Evolutionary conservation across 257 asterid genomes (phyloP), one percentile per base, ranked within the genome.

Genomic region (Scutellaria minor): DNA sequence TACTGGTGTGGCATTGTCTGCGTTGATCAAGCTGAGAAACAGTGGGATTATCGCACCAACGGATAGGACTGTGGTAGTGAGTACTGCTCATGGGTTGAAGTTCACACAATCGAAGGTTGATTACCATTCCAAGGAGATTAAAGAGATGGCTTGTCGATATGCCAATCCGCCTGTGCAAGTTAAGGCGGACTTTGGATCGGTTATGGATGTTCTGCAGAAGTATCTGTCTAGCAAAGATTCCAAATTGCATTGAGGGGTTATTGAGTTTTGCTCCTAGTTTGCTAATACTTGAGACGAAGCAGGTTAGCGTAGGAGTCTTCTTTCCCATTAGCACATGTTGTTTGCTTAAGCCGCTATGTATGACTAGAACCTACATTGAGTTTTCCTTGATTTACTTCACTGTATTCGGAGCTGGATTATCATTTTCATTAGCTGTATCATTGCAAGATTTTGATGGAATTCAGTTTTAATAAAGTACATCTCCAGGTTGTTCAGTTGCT

Each of bases 41-140:
- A 83, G 81, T 24, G 97, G 97, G 41, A 70, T 89, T 15, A 89
- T 91, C 9, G 79, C 77, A 3, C 85, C 96, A 0, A 83, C 85
- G 0, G 97, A 91, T 20, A 79, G 91, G 86, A 91, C 97, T 3
- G 96, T 91, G 2, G 97, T 91, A 75, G 97, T 91, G 62, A 91
- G 91, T 66, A 89, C 96, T 14, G 97, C 96, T 73, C 97, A 91
- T 57, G 97, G 97, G 12, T 55, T 91, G 87, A 91, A 91, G 90
- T 91, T 87, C 61, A 91, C 95, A 0, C 93, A 91, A 44, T 86
- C 95, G 39, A 91, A 91, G 83, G 75, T 81, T 15, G 96, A 89
- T 82, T 91, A 91, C 59, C 97, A 91, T 71, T 91, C 97, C 0
- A 71, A 78, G 76, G 87, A 67, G 72, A 91, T 91, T 40, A 85